phyloP scores from a whole-genome alignment of 495 filamentous ascomycete genomes.

The Antarctomyces pellizariae region DNA sequence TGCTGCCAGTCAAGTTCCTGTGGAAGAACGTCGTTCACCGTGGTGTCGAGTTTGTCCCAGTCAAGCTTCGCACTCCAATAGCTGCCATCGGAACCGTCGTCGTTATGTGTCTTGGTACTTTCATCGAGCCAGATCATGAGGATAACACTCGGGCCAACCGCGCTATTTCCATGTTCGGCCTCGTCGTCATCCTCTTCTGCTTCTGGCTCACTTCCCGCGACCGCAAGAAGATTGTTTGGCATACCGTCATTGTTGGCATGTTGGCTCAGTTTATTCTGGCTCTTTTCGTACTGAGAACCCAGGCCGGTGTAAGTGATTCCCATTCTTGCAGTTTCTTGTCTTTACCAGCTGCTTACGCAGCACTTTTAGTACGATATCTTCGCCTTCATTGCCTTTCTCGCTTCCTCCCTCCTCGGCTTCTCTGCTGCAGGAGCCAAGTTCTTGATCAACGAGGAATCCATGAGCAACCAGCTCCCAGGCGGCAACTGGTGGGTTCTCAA shows the following conservation, averaged over 20 bases:
- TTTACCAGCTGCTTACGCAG: conserved; percentile 6
- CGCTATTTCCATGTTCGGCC: conserved; percentile 57
- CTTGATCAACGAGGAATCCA: conserved; percentile 30
- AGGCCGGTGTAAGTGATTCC: conserved; percentile 26
- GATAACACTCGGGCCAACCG: conserved; percentile 63
- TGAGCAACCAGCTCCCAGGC: conserved; percentile 5
- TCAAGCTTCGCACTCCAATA: conserved; percentile 31
- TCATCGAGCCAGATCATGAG: conserved; percentile 39
- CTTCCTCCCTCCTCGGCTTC: conserved; percentile 45
- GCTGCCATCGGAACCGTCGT: conserved; percentile 35
- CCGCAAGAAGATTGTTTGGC: conserved; percentile 50
- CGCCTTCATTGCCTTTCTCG: conserved; percentile 53
- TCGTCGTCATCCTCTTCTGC: conserved; percentile 41
- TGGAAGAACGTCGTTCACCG: conserved; percentile 34
- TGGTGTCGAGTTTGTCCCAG: conserved; percentile 27
- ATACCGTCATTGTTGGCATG: conserved; percentile 78
- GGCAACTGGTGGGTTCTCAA: conserved; percentile 42
- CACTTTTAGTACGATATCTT: conserved; percentile 55
- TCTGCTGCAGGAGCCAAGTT: conserved; percentile 47
- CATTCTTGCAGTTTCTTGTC: neutral
- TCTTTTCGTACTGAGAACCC: conserved; percentile 62
- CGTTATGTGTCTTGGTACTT: conserved; percentile 51
- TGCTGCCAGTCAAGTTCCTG: conserved; percentile 34
- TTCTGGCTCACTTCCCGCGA: conserved; percentile 51
- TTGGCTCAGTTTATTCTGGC: conserved; percentile 69